Base-by-base conservation (phyloP, 768 basidiomycete genomes). In the Panaeolus cyanescens region DNA sequence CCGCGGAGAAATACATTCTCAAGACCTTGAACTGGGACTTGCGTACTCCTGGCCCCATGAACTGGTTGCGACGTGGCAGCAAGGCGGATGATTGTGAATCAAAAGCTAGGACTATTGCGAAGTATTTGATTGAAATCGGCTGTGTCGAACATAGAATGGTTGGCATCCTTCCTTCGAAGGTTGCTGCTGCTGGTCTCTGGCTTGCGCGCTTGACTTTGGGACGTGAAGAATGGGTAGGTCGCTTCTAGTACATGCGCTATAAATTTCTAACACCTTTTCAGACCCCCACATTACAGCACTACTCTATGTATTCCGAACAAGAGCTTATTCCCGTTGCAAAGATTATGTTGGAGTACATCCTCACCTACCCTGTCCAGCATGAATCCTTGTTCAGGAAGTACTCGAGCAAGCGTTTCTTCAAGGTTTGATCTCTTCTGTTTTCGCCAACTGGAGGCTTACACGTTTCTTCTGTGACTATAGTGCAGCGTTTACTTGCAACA, bases 51-150 rank as follows among this genome's bases (percentile, higher is more conserved):
- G 94, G 92, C 64, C 93, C 95, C 2, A 88, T 98, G 77, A 88
- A 92, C 64, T 97, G 90, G 81, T 81, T 97, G 37, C 81, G 95
- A 36, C 83, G 95, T 32, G 88, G 93, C 59, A 94, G 92, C 78
- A 98, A 97, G 77, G 96, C 95, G 2, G 96, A 98, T 67, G 87
- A 89, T 59, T 96, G 94, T 74, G 91, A 96, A 66, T 83, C 91
- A 31, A 86, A 93, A 66, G 89, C 89, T 15, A 79, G 95, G 59
- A 95, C 95, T 3, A 82, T 97, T 19, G 93, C 88, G 33, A 97
- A 98, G 73, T 98, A 94, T 74, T 81, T 97, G 56, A 78, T 96
- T 57, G 96, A 97, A 77, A 91, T 97, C 54, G 85, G 86, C 12
- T 85, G 86, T 55, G 79, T 97, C 19, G 95, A 98, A 65, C 86